Base-by-base conservation (phyloP, 2,329 filamentous ascomycete genomes). In the Fusarium brachygibbosum region DNA sequence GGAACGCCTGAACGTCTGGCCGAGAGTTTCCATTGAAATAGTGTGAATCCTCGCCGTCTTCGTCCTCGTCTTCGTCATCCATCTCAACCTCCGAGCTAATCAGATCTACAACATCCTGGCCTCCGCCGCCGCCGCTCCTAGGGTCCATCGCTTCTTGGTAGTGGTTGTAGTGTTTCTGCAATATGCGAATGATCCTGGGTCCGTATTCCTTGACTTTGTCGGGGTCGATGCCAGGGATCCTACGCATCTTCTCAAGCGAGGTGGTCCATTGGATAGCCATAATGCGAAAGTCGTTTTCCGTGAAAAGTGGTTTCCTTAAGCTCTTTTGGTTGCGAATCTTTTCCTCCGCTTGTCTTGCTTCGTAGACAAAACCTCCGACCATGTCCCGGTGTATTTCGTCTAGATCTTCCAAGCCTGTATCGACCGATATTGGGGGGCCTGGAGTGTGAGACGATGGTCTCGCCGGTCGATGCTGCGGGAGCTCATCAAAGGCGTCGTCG, bases 261-360 rank as follows among this genome's bases (percentile, higher is more conserved):
- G 82, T 83, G 1, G 91, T 92, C 83, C 91, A 91, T 34, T 83
- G 79, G 50, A 93, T 87, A 14, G 87, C 90, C 91, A 96, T 94
- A 70, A 91, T 86, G 35, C 90, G 87, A 51, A 94, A 85, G 16
- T 93, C 84, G 23, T 83, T 84, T 63, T 93, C 90, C 0, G 88
- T 89, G 75, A 96, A 96, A 1, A 90, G 81, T 6, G 86, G 84
- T 23, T 83, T 82, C 11, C 87, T 85, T 32, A 91, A 78, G 6
- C 83, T 82, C 51, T 87, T 87, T 25, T 82, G 82, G 66, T 88
- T 87, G 71, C 90, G 86, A 25, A 94, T 82, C 2, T 84, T 81
- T 71, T 90, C 87, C 70, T 91, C 88, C 17, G 88, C 57, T 21
- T 79, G 78, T 72, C 87, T 89, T 1, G 91, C 92, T 45, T 88